Conservation (phyloP, 441 rosid genomes). For the Viola pubescens region DNA sequence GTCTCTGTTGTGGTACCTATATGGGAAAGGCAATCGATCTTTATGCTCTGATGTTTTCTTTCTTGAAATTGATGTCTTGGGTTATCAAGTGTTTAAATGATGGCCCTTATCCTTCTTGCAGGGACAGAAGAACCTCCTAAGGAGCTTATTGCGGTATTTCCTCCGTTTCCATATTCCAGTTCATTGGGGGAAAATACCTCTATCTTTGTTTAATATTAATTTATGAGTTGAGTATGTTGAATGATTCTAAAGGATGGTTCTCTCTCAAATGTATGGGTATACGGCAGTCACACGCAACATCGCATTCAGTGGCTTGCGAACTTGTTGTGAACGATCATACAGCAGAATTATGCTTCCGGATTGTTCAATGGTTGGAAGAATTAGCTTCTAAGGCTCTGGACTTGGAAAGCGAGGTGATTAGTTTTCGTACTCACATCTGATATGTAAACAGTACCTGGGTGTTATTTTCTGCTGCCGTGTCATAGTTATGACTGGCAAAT, state of each 20-base stretch:
- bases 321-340: constrained; percentile 80
- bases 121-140: constrained; percentile 72
- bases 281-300: constrained; percentile 80
- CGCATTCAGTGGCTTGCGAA: constrained; percentile 92
- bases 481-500: background rate
- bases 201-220: background rate
- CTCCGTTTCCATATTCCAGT: background rate
- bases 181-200: background rate
- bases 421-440: background rate
- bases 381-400: constrained; percentile 95
- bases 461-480: background rate
- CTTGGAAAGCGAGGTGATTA: constrained; percentile 79
- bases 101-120: constrained; percentile 35
- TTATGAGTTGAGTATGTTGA: background rate
- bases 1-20: constrained; percentile 94
- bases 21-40: constrained; percentile 82
- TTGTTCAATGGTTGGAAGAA: constrained; percentile 94
- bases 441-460: constrained; percentile 1
- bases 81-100: constrained; percentile 3
- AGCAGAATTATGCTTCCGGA: constrained; percentile 89
- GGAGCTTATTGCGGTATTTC: constrained; percentile 55
- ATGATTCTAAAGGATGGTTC: constrained; percentile 14
- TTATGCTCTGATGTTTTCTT: constrained; percentile 12
- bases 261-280: constrained; percentile 20
- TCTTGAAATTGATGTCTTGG: background rate